phyloP scores from a whole-genome alignment of 2,329 filamentous ascomycete species.

The Colletotrichum australisinense region DNA sequence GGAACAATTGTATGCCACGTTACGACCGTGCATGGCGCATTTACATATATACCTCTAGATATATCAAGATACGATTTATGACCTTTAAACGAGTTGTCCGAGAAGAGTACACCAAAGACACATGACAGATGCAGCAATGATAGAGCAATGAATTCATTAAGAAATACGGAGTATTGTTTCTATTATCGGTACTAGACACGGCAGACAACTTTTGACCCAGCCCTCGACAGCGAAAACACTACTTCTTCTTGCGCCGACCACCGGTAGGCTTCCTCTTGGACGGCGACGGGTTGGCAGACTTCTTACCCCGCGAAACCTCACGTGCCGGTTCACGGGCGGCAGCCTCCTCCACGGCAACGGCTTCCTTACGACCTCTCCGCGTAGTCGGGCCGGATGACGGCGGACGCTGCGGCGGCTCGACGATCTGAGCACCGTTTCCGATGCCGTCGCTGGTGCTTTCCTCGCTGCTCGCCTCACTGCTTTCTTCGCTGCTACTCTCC shows the following conservation, averaged over 20 bases:
- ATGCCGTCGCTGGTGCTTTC: conserved; percentile 52
- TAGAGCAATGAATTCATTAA: neutral
- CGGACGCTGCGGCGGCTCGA: conserved; percentile 38
- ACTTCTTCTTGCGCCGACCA: conserved; percentile 48
- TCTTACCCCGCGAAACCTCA: conserved; percentile 50
- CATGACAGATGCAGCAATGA: neutral
- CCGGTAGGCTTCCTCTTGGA: conserved; percentile 53
- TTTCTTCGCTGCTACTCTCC: conserved; percentile 43
- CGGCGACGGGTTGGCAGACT: conserved; percentile 49
- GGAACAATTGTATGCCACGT: neutral
- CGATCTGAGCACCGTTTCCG: conserved; percentile 48
- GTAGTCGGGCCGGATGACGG: neutral
- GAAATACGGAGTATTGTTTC: conserved; percentile 12
- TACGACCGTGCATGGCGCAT: conserved; percentile 5
- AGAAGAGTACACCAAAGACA: neutral
- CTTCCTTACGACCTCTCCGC: conserved; percentile 43
- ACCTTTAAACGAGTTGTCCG: neutral
- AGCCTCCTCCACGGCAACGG: conserved; percentile 53
- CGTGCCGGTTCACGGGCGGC: conserved; percentile 42
- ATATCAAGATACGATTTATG: conserved; percentile 20
- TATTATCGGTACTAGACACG: conserved; percentile 9
- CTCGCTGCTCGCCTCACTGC: conserved; percentile 43
- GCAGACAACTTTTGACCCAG: neutral
- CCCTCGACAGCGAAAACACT: conserved; percentile 35
- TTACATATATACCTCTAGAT: conserved; percentile 9